These are phyloP conservation scores for Brassica incana DNA, from an alignment of 345 rosid genomes.

Conservation along the genomic window DNA sequence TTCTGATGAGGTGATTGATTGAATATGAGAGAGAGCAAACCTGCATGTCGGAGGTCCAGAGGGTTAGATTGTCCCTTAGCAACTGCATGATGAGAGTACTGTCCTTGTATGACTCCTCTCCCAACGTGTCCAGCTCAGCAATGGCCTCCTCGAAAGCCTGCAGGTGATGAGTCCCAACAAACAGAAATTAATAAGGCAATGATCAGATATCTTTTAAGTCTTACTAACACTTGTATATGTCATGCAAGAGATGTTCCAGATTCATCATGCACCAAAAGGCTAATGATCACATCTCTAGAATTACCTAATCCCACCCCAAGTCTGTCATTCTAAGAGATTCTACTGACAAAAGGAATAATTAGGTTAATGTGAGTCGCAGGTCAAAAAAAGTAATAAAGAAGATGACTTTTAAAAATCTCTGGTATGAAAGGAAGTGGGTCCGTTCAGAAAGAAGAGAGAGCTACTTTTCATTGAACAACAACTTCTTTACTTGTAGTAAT, in stretches of 20 bases:
- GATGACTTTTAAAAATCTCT: conserved; percentile 26
- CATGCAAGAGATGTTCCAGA: conserved; percentile 8
- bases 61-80: conserved; percentile 62
- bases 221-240: not conserved
- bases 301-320: not conserved
- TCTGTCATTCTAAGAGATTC: conserved; percentile 9
- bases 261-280: not conserved
- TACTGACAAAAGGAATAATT: conserved; percentile 34
- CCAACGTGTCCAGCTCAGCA: conserved; percentile 66
- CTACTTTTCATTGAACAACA: conserved; percentile 6
- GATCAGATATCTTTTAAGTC: not conserved
- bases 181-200: not conserved
- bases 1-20: not conserved
- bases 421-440: conserved; percentile 33
- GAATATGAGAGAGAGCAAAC: conserved; percentile 24
- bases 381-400: conserved; percentile 18
- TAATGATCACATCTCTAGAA: not conserved
- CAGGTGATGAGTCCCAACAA: not conserved
- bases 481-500: conserved; percentile 1
- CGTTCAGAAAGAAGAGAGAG: conserved; percentile 10
- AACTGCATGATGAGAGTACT: conserved; percentile 71
- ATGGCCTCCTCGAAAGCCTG: conserved; percentile 77
- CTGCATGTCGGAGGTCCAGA: conserved; percentile 70
- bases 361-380: conserved; percentile 8
- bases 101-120: conserved; percentile 66